Conservation (phyloP, 2,329 filamentous ascomycete genomes). For the Balansia obtecta region DNA sequence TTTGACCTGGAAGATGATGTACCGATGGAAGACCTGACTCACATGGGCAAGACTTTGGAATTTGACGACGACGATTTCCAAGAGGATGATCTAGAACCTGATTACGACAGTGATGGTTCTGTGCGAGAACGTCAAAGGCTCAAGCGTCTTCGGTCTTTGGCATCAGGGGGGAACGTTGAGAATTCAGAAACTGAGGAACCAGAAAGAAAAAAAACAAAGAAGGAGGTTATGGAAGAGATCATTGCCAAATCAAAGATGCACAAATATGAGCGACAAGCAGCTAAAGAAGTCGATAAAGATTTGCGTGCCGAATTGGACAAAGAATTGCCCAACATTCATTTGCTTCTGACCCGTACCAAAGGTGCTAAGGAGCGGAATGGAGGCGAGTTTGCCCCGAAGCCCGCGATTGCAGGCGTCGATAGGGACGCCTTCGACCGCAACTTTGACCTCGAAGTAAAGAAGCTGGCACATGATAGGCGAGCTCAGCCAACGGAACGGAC, state of each 20-base stretch:
- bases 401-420: conserved; percentile 40
- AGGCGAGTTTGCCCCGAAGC: conserved; percentile 11
- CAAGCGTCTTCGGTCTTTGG: conserved; percentile 41
- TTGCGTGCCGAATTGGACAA: conserved; percentile 74
- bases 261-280: conserved; percentile 87
- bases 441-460: conserved; percentile 73
- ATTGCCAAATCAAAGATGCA: conserved; percentile 94
- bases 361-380: conserved; percentile 24
- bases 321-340: conserved; percentile 64
- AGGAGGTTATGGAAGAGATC: conserved; percentile 95
- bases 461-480: conserved; percentile 72
- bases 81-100: conserved; percentile 56
- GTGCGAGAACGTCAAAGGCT: conserved; percentile 40
- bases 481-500: conserved; percentile 78
- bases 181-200: conserved; percentile 44
- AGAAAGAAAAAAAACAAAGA: conserved; percentile 84
- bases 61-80: conserved; percentile 67
- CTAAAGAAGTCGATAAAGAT: conserved; percentile 88
- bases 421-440: conserved; percentile 65
- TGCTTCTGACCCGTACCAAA: conserved; percentile 46
- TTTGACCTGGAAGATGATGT: conserved; percentile 78
- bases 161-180: conserved; percentile 32
- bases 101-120: conserved; percentile 44
- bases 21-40: conserved; percentile 57
- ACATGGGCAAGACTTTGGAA: conserved; percentile 63